These are phyloP conservation scores for Hanseniaspora jakobsenii DNA, from an alignment of 805 yeast species.

Conservation along the genomic window DNA sequence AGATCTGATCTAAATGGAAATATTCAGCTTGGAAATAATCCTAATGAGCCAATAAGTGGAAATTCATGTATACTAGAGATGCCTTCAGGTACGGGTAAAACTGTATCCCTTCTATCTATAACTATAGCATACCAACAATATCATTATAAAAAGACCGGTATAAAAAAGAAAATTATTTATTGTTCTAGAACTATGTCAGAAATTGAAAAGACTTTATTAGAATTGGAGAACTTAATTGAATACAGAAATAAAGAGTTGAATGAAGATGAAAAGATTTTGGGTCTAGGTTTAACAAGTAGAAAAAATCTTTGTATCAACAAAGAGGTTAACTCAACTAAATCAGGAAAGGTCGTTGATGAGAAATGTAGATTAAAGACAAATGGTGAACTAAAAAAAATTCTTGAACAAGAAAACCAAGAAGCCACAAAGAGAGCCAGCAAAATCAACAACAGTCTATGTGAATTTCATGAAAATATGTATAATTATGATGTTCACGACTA, in stretches of 20 bases:
- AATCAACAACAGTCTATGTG: constrained; percentile 56
- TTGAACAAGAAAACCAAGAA: constrained; percentile 34
- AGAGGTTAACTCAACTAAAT: constrained; percentile 69
- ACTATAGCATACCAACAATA: constrained; percentile 92
- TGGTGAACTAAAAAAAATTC: constrained; percentile 64
- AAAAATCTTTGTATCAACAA: constrained; percentile 91
- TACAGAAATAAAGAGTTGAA: constrained; percentile 77
- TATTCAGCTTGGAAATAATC: neutral
- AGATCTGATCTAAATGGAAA: constrained; percentile 13
- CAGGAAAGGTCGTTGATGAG: constrained; percentile 90
- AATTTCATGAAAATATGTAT: constrained; percentile 80
- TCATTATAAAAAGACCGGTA: constrained; percentile 71
- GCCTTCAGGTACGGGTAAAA: constrained; percentile 99
- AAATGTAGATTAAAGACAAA: constrained; percentile 89
- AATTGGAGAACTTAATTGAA: constrained; percentile 76
- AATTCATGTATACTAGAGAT: constrained; percentile 81
- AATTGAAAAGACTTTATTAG: constrained; percentile 92
- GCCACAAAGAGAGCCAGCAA: too few species aligned
- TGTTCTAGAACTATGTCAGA: constrained; percentile 99
- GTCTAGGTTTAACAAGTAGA: constrained; percentile 86
- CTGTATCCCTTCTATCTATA: constrained; percentile 78
- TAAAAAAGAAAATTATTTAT: constrained; percentile 59
- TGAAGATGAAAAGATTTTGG: constrained; percentile 64
- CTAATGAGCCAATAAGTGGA: constrained; percentile 55
- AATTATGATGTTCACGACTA: constrained; percentile 78